Percentiles rank a stretch among this genome's conserved stretches.
Evolutionary conservation across 208 protist species (phyloP).

Genomic region (Borovskyia barvae): DNA sequence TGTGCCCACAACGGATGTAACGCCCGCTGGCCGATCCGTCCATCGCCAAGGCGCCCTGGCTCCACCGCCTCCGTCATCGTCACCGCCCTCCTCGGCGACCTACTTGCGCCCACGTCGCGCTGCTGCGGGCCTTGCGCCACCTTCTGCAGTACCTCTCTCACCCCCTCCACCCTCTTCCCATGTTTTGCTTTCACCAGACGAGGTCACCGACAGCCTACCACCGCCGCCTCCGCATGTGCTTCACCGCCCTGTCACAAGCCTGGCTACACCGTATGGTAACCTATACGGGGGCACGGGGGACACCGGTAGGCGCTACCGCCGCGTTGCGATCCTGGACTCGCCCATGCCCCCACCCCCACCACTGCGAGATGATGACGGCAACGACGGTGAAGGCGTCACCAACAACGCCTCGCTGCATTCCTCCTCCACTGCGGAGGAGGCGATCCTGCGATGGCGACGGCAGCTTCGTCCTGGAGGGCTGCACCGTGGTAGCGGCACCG

Average conservation of each 20-base stretch:
- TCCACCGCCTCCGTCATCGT: not conserved
- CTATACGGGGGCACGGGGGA: too few relatives aligned
- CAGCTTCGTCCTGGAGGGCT: too few relatives aligned
- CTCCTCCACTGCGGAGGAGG: too few relatives aligned
- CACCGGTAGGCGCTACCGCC: too few relatives aligned
- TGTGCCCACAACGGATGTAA: not conserved
- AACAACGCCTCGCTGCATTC: too few relatives aligned
- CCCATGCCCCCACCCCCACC: not conserved
- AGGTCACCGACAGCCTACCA: constrained; percentile 15
- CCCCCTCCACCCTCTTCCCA: not conserved
- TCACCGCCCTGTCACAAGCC: not conserved
- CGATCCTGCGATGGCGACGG: too few relatives aligned
- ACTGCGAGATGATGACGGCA: too few relatives aligned
- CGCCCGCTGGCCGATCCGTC: too few relatives aligned
- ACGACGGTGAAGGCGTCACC: not conserved
- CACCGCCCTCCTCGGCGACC: not conserved
- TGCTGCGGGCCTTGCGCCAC: not conserved
- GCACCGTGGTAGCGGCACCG: too few relatives aligned
- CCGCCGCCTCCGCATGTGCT: constrained; percentile 5
- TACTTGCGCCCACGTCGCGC: not conserved
- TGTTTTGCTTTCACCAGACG: constrained; percentile 14
- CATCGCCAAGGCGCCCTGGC: not conserved
- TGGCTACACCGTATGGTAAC: too few relatives aligned
- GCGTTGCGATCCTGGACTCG: not conserved
- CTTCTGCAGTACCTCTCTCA: not conserved